Conservation (phyloP, 306 rosid genomes). For the Fagus sylvatica region DNA sequence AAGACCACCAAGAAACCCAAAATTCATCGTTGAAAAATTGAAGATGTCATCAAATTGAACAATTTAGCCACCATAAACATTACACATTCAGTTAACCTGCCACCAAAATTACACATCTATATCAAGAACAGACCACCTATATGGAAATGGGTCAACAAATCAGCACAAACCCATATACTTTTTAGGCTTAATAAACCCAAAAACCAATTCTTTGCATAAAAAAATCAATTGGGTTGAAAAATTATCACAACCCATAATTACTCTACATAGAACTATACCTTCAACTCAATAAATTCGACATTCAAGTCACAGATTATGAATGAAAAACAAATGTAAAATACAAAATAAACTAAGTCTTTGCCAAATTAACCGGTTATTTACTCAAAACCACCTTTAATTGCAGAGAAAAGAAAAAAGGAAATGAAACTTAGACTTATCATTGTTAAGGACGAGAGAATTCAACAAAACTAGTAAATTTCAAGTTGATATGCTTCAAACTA, state of each 20-base stretch:
- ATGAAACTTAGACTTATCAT: background rate
- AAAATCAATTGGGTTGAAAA: background rate
- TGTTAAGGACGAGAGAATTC: background rate
- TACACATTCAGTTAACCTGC: constrained; percentile 26
- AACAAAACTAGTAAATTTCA: background rate
- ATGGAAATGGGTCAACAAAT: constrained; percentile 6
- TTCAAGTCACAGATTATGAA: background rate
- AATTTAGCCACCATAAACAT: constrained; percentile 20
- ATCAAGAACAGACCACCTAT: background rate
- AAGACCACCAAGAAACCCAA: constrained; percentile 45
- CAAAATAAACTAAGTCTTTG: background rate
- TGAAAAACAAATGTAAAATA: background rate
- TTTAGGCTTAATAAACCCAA: too few relatives aligned
- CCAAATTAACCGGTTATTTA: background rate
- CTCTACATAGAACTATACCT: background rate
- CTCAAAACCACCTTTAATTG: background rate
- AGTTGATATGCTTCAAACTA: background rate
- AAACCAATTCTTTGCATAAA: background rate
- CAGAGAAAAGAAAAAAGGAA: background rate
- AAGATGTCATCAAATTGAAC: constrained; percentile 18
- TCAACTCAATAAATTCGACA: background rate
- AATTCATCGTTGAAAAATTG: constrained; percentile 42
- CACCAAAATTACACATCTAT: constrained; percentile 12
- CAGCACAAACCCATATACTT: background rate
- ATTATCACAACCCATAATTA: background rate